Evolutionary conservation across 2,329 filamentous ascomycete genomes (phyloP).

Genomic region (Trichoderma brevicompactum): DNA sequence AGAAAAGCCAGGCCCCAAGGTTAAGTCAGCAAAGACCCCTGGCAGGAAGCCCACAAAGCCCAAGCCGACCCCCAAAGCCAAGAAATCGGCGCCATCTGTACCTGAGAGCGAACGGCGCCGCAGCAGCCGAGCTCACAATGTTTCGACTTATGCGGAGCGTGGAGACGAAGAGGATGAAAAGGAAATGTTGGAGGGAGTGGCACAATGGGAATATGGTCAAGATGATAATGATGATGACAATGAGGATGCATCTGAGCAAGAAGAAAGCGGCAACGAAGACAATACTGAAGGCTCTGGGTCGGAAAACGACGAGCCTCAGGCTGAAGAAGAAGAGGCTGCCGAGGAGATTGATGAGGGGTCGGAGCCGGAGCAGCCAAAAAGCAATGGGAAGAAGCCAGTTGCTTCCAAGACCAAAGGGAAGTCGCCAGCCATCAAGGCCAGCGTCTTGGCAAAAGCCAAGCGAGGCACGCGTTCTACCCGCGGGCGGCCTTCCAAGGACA

Average conservation of each 20-base stretch:
- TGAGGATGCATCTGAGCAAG: constrained; percentile 29
- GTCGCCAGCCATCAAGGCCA: constrained; percentile 36
- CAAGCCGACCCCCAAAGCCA: constrained; percentile 39
- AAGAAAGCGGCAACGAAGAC: constrained; percentile 29
- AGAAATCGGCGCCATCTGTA: constrained; percentile 38
- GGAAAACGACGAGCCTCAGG: constrained; percentile 30
- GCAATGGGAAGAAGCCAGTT: constrained; percentile 36
- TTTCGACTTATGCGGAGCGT: constrained; percentile 59
- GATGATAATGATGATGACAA: constrained; percentile 31
- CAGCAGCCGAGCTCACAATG: constrained; percentile 56
- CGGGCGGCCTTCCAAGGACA: constrained; percentile 35
- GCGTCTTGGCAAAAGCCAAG: constrained; percentile 32
- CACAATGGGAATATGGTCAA: constrained; percentile 58
- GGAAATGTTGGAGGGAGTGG: constrained; percentile 65
- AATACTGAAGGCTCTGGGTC: constrained; percentile 18
- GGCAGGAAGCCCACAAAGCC: constrained; percentile 42
- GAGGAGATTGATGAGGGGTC: constrained; percentile 33
- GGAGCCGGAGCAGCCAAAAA: constrained; percentile 34
- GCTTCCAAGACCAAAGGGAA: constrained; percentile 35
- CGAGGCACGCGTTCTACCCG: constrained; percentile 37
- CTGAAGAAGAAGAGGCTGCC: constrained; percentile 32
- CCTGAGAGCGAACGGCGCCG: constrained; percentile 56
- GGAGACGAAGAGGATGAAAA: constrained; percentile 63
- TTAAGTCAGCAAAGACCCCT: constrained; percentile 42
- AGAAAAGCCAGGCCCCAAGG: constrained; percentile 44